Base-by-base conservation (phyloP, 2,329 filamentous ascomycete species). In the Pseudovirgaria hyperparasitica region DNA sequence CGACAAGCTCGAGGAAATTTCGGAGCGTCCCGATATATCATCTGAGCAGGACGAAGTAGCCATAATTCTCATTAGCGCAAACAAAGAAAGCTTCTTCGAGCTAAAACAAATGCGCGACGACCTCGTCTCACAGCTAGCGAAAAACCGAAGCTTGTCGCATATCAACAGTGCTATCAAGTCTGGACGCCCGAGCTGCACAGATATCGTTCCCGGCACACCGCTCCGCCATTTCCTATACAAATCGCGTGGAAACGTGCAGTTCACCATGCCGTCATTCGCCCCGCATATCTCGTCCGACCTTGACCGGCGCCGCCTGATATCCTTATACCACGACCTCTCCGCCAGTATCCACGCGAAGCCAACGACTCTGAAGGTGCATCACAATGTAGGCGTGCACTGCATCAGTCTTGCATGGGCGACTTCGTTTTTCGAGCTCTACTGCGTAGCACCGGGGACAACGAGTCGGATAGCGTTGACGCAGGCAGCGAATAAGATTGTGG, bases 151-250 rank as follows among this genome's bases (percentile, higher is more conserved):
- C 42, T 70, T 96, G 41, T 62, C 73, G 16, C 63, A 80, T 29
- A 87, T 98, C 47, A 72, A 72, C 36, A 57, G 65, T 3, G 80
- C 86, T 9, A 72, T 82, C 17, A 66, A 66, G 7, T 62, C 68
- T 18, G 84, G 85, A 8, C 77, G 87, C 7, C 76, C 81, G 1
- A 63, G 60, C 15, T 70, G 78, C 31, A 70, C 72, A 10, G 78
- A 90, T 32, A 76, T 98, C 32, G 70, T 85, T 1, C 81, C 85
- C 0, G 81, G 79, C 14, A 81, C 77, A 10, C 75, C 79, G 17
- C 61, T 96, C 27, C 76, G 79, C 40, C 90, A 98, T 60, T 98
- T 96, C 47, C 58, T 98, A 11, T 98, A 93, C 65, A 98, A 96
- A 55, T 93, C 82, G 10, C 72, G 82, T 33, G 76, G 78, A 12